A percentile compares a stretch with the other conserved stretches of the same genome.
phyloP scores from a whole-genome alignment of 371 early-diverging fungal genomes.

The Mortierella sp. region DNA sequence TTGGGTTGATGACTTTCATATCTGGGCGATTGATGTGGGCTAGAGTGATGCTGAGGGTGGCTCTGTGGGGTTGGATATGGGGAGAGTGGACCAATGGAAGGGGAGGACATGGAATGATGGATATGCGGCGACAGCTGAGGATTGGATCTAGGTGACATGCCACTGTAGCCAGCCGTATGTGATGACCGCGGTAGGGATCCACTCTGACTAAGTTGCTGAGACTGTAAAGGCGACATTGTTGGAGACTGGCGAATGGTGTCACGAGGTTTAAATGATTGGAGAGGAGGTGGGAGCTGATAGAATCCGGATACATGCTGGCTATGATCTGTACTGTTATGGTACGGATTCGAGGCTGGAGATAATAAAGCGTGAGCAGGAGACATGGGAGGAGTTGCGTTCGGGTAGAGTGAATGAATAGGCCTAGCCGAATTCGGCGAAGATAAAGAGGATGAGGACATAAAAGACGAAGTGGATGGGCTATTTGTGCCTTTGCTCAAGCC shows the following conservation, averaged over 20 bases:
- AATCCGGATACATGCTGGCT: constrained; percentile 23
- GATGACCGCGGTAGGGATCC: constrained; percentile 6
- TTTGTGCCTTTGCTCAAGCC: not conserved
- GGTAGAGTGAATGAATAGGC: constrained; percentile 21
- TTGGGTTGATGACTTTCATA: constrained; percentile 17
- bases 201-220: not conserved
- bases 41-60: constrained; percentile 31
- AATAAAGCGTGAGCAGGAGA: constrained; percentile 30
- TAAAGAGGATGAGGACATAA: not conserved
- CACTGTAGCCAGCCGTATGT: constrained; percentile 8
- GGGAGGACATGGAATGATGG: constrained; percentile 11
- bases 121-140: constrained; percentile 33
- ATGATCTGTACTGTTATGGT: constrained; percentile 11
- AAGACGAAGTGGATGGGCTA: constrained; percentile 4
- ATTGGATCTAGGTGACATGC: constrained; percentile 25
- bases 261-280: constrained; percentile 24
- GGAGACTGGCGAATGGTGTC: constrained; percentile 20
- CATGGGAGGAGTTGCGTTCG: constrained; percentile 39
- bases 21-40: constrained; percentile 37
- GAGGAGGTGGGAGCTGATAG: constrained; percentile 45
- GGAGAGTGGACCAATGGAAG: constrained; percentile 28
- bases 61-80: constrained; percentile 50
- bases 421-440: not conserved
- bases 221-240: constrained; percentile 14
- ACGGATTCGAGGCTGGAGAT: constrained; percentile 26